Evolutionary conservation across 2,329 filamentous ascomycete species (phyloP).

Genomic region (Fusarium zealandicum): DNA sequence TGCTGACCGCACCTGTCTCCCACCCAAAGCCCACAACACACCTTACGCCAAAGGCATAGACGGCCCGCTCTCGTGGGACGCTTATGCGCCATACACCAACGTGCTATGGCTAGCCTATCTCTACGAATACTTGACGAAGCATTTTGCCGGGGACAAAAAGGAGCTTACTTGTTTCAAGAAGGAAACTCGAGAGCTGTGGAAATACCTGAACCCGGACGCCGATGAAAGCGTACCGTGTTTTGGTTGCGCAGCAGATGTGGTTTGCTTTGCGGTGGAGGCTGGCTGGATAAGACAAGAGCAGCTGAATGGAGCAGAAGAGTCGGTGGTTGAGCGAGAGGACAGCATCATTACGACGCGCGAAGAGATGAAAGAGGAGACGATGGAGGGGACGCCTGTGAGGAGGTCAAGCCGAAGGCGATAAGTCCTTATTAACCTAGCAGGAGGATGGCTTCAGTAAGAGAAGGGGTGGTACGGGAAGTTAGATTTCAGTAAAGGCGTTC

Average conservation of each 20-base stretch:
- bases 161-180: conserved; percentile 56
- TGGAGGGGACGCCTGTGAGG: conserved; percentile 34
- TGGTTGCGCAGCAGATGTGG: conserved; percentile 62
- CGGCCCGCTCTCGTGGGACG: conserved; percentile 61
- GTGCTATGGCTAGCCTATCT: conserved; percentile 71
- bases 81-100: conserved; percentile 67
- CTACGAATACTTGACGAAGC: conserved; percentile 59
- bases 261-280: conserved; percentile 63
- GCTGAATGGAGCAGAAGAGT: conserved; percentile 51
- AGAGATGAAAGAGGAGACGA: conserved; percentile 32
- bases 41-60: conserved; percentile 56
- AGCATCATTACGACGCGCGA: conserved; percentile 50
- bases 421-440: background rate
- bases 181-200: conserved; percentile 61
- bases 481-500: conserved; percentile 20
- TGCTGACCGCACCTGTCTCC: conserved; percentile 59
- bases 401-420: conserved; percentile 37
- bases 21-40: conserved; percentile 54
- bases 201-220: conserved; percentile 60
- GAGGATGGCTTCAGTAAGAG: conserved; percentile 4
- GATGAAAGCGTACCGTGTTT: conserved; percentile 58
- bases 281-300: conserved; percentile 65
- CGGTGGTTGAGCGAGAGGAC: conserved; percentile 49
- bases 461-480: conserved; percentile 1
- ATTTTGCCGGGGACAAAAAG: conserved; percentile 57